Evolutionary conservation across 306 rosid species (phyloP).

Genomic region (Neltuma alba): DNA sequence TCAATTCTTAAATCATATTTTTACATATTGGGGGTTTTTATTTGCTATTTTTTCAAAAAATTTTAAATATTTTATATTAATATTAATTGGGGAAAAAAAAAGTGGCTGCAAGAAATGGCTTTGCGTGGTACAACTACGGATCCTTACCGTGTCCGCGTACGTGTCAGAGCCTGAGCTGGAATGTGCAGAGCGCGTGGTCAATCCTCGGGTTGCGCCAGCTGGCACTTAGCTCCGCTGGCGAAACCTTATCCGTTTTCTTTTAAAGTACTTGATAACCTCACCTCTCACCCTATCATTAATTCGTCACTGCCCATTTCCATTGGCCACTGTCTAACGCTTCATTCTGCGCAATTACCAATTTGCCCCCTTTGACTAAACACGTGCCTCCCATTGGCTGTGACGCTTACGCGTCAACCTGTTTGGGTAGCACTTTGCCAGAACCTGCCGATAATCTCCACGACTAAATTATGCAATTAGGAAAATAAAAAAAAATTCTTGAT

Average conservation of each 20-base stretch:
- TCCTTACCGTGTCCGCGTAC: slow-evolving; percentile 19
- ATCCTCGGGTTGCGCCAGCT: slow-evolving; percentile 47
- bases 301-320: slow-evolving; percentile 26
- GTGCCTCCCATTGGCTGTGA: slow-evolving; percentile 40
- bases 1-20: too few species aligned
- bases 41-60: too few species aligned
- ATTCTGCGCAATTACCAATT: slow-evolving; percentile 12
- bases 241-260: slow-evolving; percentile 51
- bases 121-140: slow-evolving; percentile 23
- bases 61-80: too few species aligned
- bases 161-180: slow-evolving; percentile 32
- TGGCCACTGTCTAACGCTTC: not conserved
- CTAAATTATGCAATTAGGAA: slow-evolving; percentile 40
- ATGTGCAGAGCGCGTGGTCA: slow-evolving; percentile 50
- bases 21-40: too few species aligned
- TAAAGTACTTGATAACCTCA: slow-evolving; percentile 10
- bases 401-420: not conserved
- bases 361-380: slow-evolving; percentile 19
- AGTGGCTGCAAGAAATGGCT: not conserved
- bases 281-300: not conserved
- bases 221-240: slow-evolving; percentile 37
- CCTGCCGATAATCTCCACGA: slow-evolving; percentile 45
- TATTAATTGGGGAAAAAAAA: not conserved
- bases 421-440: slow-evolving; percentile 13
- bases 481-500: not conserved